Conservation (phyloP, 192 early-diverging fungal species). For the Rhizophagus sp. region DNA sequence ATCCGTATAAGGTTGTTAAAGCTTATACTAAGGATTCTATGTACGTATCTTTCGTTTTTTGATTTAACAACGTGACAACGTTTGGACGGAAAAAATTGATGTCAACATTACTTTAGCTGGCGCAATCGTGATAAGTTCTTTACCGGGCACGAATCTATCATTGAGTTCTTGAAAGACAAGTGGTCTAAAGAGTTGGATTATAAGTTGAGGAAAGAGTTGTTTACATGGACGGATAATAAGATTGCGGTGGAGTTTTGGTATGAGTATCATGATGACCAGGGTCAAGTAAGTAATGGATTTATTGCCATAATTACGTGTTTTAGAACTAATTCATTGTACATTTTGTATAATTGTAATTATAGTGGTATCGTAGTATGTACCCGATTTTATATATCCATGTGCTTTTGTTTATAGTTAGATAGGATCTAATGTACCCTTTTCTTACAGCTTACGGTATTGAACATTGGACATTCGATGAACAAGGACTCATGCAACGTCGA, state of each 20-base stretch:
- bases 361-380: not conserved
- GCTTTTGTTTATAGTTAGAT: not conserved
- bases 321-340: not conserved
- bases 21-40: not conserved
- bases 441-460: not conserved
- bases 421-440: not conserved
- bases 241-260: not conserved
- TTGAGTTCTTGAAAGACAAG: not conserved
- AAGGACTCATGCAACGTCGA: not conserved
- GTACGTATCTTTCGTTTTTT: not conserved
- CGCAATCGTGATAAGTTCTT: not conserved
- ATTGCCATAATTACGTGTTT: not conserved
- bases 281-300: not conserved
- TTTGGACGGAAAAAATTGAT: not conserved
- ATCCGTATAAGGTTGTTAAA: not conserved
- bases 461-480: not conserved
- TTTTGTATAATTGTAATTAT: not conserved
- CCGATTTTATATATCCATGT: not conserved
- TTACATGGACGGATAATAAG: not conserved
- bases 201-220: not conserved
- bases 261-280: not conserved
- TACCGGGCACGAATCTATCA: not conserved
- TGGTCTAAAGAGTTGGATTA: not conserved
- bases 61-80: not conserved
- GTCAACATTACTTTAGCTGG: not conserved